Evolutionary conservation across 2,329 filamentous ascomycete species (phyloP), one percentile per base, ranked within the genome.

Genomic region (Colletotrichum sp.): DNA sequence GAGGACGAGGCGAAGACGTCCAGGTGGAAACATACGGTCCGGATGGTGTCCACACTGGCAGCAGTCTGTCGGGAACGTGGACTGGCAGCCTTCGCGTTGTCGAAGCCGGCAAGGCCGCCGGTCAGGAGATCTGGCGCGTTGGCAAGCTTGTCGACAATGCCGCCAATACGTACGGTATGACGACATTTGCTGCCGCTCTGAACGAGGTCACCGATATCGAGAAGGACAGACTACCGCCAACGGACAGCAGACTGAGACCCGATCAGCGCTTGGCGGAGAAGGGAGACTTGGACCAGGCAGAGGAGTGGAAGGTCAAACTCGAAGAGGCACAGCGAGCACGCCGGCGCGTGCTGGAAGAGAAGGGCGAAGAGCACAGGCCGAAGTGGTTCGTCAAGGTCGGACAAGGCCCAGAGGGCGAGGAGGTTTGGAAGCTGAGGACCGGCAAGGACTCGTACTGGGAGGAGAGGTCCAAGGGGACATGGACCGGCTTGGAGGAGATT

Each of bases 391-490:
- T 92, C 68, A 93, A 91, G 85, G 92, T 94, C 10, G 88, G 89
- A n/a, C 88, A 90, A 28, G 87, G 85, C 4, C 85, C 86, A 16
- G 89, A 91, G 64, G 90, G 90, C 6, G 93, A 94, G 81, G 92
- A 94, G 81, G 88, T 94, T 13, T 95, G 95, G 95, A 90, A 92
- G 80, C 84, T 98, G 78, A 97, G 93, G 87, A 88, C 88, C 4
- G 95, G 96, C 24, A 96, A 94, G 85, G 95, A 98, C 21, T 93
- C 95, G 10, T 99, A 99, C 85, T 99, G 97, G 97, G 96, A 98
- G 82, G 93, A 95, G 85, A 91, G 96, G 76, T 90, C 88, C 4
- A 91, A 87, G 78, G 93, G 93, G 2, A 88, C 88, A 72, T 98
- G 95, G 95, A 84, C 81, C 6, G 89, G 89, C 7, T 83, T 91